Conservation (phyloP, 805 yeast genomes). For the Ogataea trehalophila region DNA sequence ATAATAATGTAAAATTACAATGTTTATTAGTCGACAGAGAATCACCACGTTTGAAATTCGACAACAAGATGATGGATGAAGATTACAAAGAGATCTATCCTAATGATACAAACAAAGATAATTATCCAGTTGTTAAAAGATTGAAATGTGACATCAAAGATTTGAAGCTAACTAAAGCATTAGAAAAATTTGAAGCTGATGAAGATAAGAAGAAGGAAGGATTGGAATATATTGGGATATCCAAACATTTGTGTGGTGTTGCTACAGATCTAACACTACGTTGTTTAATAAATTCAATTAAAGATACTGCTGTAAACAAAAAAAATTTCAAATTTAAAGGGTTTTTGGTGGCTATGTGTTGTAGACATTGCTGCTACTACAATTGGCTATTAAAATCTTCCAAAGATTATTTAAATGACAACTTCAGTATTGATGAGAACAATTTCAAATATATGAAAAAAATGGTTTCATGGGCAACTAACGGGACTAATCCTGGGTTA, state of each 20-base stretch:
- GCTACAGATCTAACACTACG: slow-evolving; percentile 84
- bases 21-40: slow-evolving; percentile 73
- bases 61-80: slow-evolving; percentile 52
- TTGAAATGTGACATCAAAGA: slow-evolving; percentile 79
- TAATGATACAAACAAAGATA: background rate
- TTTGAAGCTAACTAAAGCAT: slow-evolving; percentile 44
- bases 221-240: slow-evolving; percentile 48
- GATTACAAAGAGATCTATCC: slow-evolving; percentile 38
- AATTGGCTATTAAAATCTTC: slow-evolving; percentile 49
- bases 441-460: slow-evolving; percentile 43
- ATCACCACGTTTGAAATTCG: slow-evolving; percentile 73
- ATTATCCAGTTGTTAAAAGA: slow-evolving; percentile 31
- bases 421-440: slow-evolving; percentile 26
- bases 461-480: slow-evolving; percentile 86
- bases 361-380: slow-evolving; percentile 77
- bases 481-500: slow-evolving; percentile 48
- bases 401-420: slow-evolving; percentile 31
- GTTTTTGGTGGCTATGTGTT: slow-evolving; percentile 83
- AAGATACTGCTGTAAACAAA: slow-evolving; percentile 3
- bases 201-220: background rate
- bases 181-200: slow-evolving; percentile 23
- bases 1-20: slow-evolving; percentile 3
- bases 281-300: slow-evolving; percentile 40
- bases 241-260: slow-evolving; percentile 90
- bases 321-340: slow-evolving; percentile 36